Conservation (phyloP, 352 stramenopile genomes). For the Phytopythium helicoides region DNA sequence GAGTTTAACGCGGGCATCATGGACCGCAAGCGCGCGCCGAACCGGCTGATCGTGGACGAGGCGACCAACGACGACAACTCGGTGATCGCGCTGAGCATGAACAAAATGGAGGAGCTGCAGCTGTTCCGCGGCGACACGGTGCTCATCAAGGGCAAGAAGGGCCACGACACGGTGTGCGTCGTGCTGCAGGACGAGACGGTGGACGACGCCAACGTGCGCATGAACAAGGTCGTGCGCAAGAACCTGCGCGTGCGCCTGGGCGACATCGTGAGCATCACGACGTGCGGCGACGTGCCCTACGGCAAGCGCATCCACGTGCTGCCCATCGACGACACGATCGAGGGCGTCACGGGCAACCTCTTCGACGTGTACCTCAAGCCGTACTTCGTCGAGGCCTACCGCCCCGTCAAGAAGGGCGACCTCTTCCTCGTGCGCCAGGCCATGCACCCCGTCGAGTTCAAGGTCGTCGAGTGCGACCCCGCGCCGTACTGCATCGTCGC, state of each 20-base stretch:
- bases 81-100: constrained; percentile 89
- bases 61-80: constrained; percentile 98
- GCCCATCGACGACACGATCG: constrained; percentile 99
- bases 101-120: constrained; percentile 99
- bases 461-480: constrained; percentile 99
- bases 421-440: constrained; percentile 98
- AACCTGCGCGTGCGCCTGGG: constrained; percentile 97
- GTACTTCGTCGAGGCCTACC: constrained; percentile 99
- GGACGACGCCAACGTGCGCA: constrained; percentile 96
- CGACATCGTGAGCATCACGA: constrained; percentile 97
- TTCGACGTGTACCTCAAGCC: constrained; percentile 99
- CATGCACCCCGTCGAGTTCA: constrained; percentile 99
- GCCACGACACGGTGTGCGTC: constrained; percentile 98
- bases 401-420: constrained; percentile 98
- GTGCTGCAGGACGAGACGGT: constrained; percentile 97
- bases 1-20: constrained; percentile 87
- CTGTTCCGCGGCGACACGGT: constrained; percentile 99
- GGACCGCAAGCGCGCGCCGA: constrained; percentile 95
- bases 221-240: constrained; percentile 99
- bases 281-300: constrained; percentile 97
- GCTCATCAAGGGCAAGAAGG: constrained; percentile 99
- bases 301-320: constrained; percentile 99
- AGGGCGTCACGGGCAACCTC: constrained; percentile 99
- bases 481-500: constrained; percentile 98
- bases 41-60: constrained; percentile 98